phyloP scores from a whole-genome alignment of 2,329 filamentous ascomycete species.

The Leptographium wingfieldii region DNA sequence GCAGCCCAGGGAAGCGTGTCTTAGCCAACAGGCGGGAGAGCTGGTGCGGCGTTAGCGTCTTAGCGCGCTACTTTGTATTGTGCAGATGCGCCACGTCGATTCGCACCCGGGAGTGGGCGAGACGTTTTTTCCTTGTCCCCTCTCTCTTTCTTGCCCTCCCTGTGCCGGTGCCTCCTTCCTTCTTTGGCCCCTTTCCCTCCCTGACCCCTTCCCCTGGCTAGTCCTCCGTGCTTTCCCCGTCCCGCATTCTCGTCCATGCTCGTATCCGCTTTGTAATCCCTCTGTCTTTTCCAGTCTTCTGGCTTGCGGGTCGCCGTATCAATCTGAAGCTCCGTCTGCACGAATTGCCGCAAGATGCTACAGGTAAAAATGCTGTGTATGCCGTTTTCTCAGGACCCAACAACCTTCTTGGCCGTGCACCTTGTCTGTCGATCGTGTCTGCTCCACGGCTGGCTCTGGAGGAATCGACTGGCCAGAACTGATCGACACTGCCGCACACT shows the following conservation, averaged over 20 bases:
- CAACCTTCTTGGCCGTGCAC: not conserved
- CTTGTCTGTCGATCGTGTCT: not conserved
- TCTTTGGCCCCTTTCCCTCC: not conserved
- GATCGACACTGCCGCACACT: conserved; percentile 4
- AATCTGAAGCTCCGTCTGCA: too few species aligned
- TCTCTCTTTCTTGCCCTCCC: not conserved
- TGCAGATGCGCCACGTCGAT: not conserved
- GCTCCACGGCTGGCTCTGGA: not conserved
- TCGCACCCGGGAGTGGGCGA: not conserved
- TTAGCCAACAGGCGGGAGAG: not conserved
- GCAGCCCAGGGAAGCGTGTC: not conserved
- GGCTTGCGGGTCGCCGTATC: too few species aligned
- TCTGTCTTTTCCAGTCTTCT: too few species aligned
- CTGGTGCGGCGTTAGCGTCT: not conserved
- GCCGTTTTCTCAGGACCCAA: not conserved
- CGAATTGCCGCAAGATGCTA: not conserved
- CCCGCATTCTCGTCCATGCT: not conserved
- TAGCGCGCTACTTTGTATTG: not conserved
- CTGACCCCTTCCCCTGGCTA: not conserved
- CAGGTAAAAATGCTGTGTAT: too few species aligned
- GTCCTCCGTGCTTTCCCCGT: not conserved
- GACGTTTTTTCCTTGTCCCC: not conserved
- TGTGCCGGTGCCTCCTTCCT: not conserved
- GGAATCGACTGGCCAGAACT: conserved; percentile 8
- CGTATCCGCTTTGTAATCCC: not conserved